These are phyloP conservation scores for Clonostachys chloroleuca DNA, from an alignment of 2,329 filamentous ascomycete genomes.

Conservation along the genomic window DNA sequence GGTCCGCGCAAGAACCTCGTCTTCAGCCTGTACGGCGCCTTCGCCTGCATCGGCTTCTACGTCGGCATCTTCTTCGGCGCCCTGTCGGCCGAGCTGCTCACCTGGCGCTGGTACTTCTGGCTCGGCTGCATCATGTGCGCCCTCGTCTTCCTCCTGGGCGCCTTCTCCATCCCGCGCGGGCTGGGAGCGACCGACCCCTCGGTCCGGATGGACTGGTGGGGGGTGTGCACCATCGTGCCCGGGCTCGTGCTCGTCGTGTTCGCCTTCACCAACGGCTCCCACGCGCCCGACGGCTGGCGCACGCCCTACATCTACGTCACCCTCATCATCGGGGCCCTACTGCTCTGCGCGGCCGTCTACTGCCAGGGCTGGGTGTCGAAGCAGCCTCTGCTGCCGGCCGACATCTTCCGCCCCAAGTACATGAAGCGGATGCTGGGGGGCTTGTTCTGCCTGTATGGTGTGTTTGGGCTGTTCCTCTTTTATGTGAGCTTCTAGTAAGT, in stretches of 20 bases:
- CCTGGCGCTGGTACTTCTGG: conserved; percentile 69
- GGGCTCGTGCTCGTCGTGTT: conserved; percentile 69
- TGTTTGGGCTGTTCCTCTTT: conserved; percentile 63
- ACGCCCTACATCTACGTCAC: conserved; percentile 68
- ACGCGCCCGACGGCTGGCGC: conserved; percentile 65
- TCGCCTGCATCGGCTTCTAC: conserved; percentile 55
- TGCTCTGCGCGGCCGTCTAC: conserved; percentile 59
- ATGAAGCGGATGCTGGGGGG: conserved; percentile 60
- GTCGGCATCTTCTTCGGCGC: conserved; percentile 65
- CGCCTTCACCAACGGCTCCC: conserved; percentile 68
- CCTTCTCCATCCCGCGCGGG: conserved; percentile 30
- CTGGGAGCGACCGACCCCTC: conserved; percentile 13
- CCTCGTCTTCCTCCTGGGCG: conserved; percentile 38
- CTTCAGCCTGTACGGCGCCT: conserved; percentile 53
- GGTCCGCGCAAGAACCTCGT: conserved; percentile 69
- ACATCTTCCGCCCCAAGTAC: conserved; percentile 64
- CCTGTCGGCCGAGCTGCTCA: conserved; percentile 52
- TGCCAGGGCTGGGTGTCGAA: conserved; percentile 67
- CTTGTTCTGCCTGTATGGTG: conserved; percentile 64
- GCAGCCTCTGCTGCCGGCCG: conserved; percentile 64
- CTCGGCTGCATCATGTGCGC: conserved; percentile 45
- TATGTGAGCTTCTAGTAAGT: conserved; percentile 66
- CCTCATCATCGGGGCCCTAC: conserved; percentile 56
- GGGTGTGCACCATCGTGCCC: conserved; percentile 53
- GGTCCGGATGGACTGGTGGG: conserved; percentile 64